These are phyloP conservation scores for Paecilomyces niveus DNA, from an alignment of 2,329 filamentous ascomycete species.

Conservation along the genomic window DNA sequence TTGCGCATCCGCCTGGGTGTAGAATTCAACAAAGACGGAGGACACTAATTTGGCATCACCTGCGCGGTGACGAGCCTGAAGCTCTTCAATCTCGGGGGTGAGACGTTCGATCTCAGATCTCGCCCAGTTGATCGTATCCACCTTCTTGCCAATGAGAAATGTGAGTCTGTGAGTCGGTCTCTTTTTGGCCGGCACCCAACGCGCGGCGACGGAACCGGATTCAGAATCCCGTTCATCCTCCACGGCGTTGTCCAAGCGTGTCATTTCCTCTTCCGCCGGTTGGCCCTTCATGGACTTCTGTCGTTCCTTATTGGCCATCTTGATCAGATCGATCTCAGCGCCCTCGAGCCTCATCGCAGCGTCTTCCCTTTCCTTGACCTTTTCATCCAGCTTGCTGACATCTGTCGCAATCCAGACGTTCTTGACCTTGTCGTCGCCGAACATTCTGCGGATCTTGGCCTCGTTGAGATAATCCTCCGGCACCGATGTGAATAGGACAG, in stretches of 20 bases:
- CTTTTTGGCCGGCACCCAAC: slow-evolving; percentile 66
- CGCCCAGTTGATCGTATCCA: slow-evolving; percentile 90
- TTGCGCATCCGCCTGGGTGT: slow-evolving; percentile 74
- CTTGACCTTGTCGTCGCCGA: slow-evolving; percentile 69
- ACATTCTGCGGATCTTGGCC: slow-evolving; percentile 68
- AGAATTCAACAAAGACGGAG: slow-evolving; percentile 88
- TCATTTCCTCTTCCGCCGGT: slow-evolving; percentile 30
- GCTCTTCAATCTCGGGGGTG: slow-evolving; percentile 61
- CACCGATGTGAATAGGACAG: slow-evolving; percentile 81
- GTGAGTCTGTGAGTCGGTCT: slow-evolving; percentile 71
- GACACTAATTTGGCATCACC: slow-evolving; percentile 61
- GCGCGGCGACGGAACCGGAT: slow-evolving; percentile 63
- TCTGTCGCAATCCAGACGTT: slow-evolving; percentile 79
- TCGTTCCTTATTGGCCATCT: slow-evolving; percentile 65
- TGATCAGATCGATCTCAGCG: slow-evolving; percentile 80
- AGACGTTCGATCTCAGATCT: slow-evolving; percentile 70
- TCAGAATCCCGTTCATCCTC: slow-evolving; percentile 55
- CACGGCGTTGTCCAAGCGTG: slow-evolving; percentile 33
- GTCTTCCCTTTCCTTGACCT: slow-evolving; percentile 75
- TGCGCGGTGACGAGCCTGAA: slow-evolving; percentile 59
- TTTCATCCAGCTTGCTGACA: slow-evolving; percentile 66
- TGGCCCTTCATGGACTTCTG: slow-evolving; percentile 54
- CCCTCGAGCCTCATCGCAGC: slow-evolving; percentile 74
- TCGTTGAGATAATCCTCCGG: slow-evolving; percentile 72
- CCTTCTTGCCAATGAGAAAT: slow-evolving; percentile 71